A percentile compares a stretch with the other conserved stretches of the same genome.
Conservation (phyloP, 163 green algal species). For the Volvox carteri region DNA sequence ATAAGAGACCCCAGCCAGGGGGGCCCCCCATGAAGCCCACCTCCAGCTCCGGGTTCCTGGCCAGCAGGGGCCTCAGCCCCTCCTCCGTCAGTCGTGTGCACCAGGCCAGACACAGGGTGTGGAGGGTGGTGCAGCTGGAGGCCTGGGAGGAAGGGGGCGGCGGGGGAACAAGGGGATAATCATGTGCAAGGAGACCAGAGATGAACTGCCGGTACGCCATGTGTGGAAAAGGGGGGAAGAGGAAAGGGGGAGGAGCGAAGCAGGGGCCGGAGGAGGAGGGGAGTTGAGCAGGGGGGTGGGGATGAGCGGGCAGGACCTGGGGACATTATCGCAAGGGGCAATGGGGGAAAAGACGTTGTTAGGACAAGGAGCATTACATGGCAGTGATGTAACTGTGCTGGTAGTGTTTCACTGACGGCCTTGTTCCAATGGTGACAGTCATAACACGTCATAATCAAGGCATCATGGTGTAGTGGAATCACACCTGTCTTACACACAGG, state of each 20-base stretch:
- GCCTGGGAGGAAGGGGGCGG: conserved; percentile 10
- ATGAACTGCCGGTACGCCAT: too few species aligned
- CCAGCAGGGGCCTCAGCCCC: conserved; percentile 57
- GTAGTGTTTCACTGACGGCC: too few species aligned
- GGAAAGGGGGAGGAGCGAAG: not conserved
- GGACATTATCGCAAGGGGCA: not conserved
- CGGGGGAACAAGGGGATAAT: too few species aligned
- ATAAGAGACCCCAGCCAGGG: too few species aligned
- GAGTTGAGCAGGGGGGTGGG: not conserved
- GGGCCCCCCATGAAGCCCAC: conserved; percentile 24
- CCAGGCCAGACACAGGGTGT: conserved; percentile 65
- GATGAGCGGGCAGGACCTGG: not conserved
- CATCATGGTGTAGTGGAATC: too few species aligned
- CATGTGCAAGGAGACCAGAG: too few species aligned
- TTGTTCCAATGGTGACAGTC: too few species aligned
- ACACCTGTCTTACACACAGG: too few species aligned
- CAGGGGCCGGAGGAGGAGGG: not conserved
- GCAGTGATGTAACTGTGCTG: too few species aligned
- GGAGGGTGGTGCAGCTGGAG: conserved; percentile 43
- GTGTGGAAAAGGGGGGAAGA: too few species aligned
- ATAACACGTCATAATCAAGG: too few species aligned
- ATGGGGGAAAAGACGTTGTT: not conserved
- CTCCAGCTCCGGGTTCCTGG: conserved; percentile 3
- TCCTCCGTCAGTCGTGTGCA: conserved; percentile 72
- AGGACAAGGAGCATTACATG: too few species aligned